A percentile compares a stretch with the other conserved stretches of the same genome.
phyloP scores from a whole-genome alignment of 2,329 filamentous ascomycete genomes.

The Gaeumannomyces tritici region DNA sequence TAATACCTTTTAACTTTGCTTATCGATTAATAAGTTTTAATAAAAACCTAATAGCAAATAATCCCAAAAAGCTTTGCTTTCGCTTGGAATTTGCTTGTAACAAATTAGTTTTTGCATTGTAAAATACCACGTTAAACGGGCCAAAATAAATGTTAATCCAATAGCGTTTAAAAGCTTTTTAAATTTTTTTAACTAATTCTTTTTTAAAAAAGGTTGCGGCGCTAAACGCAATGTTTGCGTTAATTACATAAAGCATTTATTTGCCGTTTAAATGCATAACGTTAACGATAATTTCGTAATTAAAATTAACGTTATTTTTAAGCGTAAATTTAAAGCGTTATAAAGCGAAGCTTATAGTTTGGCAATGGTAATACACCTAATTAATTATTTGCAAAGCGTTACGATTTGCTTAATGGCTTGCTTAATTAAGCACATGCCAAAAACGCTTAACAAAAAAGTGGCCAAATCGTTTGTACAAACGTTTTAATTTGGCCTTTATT shows the following conservation, averaged over 20 bases:
- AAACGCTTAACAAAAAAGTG: not conserved
- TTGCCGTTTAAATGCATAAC: not conserved
- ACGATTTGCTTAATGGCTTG: not conserved
- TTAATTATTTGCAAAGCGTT: no score
- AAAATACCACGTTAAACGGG: not conserved
- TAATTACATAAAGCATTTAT: not conserved
- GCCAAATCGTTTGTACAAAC: not conserved
- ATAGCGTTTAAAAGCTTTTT: no score
- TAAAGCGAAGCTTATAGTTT: not conserved
- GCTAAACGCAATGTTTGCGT: not conserved
- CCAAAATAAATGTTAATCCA: no score
- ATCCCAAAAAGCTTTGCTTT: not conserved
- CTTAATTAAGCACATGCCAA: not conserved
- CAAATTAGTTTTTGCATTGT: not conserved
- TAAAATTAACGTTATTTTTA: not conserved
- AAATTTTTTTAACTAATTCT: not conserved
- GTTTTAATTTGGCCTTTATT: not conserved
- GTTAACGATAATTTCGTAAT: not conserved
- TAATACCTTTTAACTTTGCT: not conserved
- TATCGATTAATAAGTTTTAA: not conserved
- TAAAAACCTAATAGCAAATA: not conserved
- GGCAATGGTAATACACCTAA: not conserved
- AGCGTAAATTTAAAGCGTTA: not conserved
- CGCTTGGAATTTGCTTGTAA: not conserved
- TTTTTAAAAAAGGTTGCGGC: not conserved